phyloP scores from a whole-genome alignment of 768 basidiomycete genomes.

The Lactarius quietus region DNA sequence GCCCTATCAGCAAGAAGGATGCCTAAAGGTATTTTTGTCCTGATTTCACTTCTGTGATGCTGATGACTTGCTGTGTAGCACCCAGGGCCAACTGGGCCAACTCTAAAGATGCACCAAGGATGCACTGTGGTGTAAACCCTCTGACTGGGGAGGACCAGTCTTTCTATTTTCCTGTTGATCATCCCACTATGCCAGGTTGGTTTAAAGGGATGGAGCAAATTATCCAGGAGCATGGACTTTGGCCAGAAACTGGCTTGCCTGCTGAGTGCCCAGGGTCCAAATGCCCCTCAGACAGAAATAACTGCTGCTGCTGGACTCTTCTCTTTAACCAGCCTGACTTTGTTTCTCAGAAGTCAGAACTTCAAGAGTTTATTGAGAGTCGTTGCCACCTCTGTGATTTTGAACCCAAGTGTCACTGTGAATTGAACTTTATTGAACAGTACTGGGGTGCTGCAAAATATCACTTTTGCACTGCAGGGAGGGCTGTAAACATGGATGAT shows the following conservation, averaged over 20 bases:
- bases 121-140: too few relatives aligned
- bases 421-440: background rate
- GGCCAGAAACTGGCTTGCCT: background rate
- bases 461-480: background rate
- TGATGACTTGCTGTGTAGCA: too few relatives aligned
- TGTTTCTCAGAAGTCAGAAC: background rate
- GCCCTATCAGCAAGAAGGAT: too few relatives aligned
- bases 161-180: background rate
- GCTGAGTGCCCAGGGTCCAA: background rate
- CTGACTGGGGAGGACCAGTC: background rate
- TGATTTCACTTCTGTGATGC: too few relatives aligned
- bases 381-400: background rate
- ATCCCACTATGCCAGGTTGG: background rate
- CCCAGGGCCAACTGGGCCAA: too few relatives aligned
- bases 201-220: conserved; percentile 5
- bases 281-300: background rate
- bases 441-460: background rate
- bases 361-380: background rate
- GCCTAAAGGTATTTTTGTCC: too few relatives aligned
- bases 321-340: background rate
- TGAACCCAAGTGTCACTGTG: too few relatives aligned
- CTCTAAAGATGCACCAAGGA: too few relatives aligned
- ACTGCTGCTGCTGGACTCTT: conserved; percentile 1
- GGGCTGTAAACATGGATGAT: background rate
- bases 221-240: background rate